Base-by-base conservation (phyloP, 2,329 filamentous ascomycete genomes). In the Byssoonygena ceratinophila region DNA sequence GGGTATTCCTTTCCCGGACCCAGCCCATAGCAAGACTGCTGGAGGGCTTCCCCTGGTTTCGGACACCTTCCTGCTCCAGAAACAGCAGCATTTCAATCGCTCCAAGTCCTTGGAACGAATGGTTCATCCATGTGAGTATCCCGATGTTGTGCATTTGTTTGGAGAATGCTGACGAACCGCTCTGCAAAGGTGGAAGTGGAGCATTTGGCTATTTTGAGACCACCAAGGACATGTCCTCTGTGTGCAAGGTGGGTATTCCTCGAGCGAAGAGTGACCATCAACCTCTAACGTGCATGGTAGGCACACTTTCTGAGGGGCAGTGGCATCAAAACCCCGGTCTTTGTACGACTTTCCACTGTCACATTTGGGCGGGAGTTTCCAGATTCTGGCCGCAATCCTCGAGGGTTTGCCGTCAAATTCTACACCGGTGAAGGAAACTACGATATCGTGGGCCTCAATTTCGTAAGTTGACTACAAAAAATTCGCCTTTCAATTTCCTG, bases 261-360 rank as follows among this genome's bases (percentile, higher is more conserved):
- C n/a, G n/a, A n/a, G n/a, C n/a, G n/a, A n/a, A n/a, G n/a, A n/a
- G n/a, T n/a, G n/a, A n/a, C n/a, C n/a, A n/a, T n/a, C n/a, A 29
- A 9, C 27, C 27, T 29, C 27, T 29, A 29, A 29, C 27, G 27
- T 29, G 27, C 9, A 29, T 29, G 34, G 14, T 36, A 46, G 43
- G 83, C 83, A 8, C 82, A 79, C 0, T 86, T 86, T 65, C 68
- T 86, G 14, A 65, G 63, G 5, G 64, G 67, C 1, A 64, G 72
- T n/a, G 78, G 74, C 32, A 85, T 85, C 64, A 66, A 82, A 61
- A 82, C 82, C 0, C 74, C 80, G 0, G 71, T 82, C 0, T 87
- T 87, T 60, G 72, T 83, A n/a, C 81, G 84, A n/a, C 85, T 87
- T 64, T 87, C 84, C 0, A 87, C 84, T 1, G 85, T 89, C 8